phyloP scores from a whole-genome alignment of 306 rosid genomes.

The Hippophae rhamnoides region DNA sequence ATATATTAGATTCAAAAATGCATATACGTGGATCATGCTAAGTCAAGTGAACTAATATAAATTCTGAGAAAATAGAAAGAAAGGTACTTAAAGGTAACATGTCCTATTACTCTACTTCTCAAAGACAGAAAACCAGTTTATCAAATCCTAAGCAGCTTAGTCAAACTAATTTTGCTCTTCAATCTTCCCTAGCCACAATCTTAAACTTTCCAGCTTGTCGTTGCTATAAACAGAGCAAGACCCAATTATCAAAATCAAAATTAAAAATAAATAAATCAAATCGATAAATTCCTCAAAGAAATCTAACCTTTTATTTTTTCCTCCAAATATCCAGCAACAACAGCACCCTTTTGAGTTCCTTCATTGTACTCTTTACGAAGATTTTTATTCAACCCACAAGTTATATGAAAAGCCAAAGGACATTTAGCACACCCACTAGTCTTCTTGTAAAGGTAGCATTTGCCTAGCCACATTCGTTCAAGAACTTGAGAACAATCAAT shows the following conservation, averaged over 20 bases:
- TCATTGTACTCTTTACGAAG: conserved; percentile 57
- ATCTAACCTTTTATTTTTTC: conserved; percentile 45
- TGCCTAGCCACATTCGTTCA: conserved; percentile 40
- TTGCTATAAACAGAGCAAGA: conserved; percentile 49
- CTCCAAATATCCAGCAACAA: conserved; percentile 80
- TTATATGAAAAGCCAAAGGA: conserved; percentile 53
- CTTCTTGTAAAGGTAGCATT: conserved; percentile 44
- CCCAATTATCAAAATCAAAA: conserved; percentile 15
- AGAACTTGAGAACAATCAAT: conserved; percentile 66
- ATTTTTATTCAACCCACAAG: conserved; percentile 61
- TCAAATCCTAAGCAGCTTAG: too few species aligned
- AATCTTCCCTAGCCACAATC: conserved; percentile 64
- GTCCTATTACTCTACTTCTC: too few species aligned
- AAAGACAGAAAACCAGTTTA: too few species aligned
- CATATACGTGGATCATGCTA: too few species aligned
- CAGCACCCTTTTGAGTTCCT: conserved; percentile 46
- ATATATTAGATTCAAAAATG: too few species aligned
- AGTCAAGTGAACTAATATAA: too few species aligned
- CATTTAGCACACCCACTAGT: conserved; percentile 52
- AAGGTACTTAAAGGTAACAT: too few species aligned
- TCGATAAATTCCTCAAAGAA: neutral
- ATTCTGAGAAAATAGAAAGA: too few species aligned
- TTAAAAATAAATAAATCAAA: neutral
- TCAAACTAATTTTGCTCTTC: too few species aligned
- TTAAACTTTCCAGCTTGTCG: conserved; percentile 75